These are phyloP conservation scores for Trypethelium eluteriae DNA, from an alignment of 495 filamentous ascomycete species.

Conservation along the genomic window DNA sequence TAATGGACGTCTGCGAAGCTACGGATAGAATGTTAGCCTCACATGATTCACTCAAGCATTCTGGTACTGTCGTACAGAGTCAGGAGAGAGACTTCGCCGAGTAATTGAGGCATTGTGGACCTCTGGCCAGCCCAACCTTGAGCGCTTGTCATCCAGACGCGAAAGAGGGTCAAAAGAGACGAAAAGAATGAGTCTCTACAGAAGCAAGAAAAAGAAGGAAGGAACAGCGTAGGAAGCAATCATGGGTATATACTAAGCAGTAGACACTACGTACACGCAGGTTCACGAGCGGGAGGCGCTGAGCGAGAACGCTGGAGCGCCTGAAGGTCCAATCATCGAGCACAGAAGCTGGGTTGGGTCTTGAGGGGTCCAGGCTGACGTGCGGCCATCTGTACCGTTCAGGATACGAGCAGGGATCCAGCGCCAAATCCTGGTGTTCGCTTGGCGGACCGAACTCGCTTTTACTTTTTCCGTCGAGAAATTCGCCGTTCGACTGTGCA, in stretches of 20 bases:
- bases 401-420: background rate
- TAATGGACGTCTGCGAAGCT: conserved; percentile 90
- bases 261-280: conserved; percentile 3
- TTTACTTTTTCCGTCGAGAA: too few species aligned
- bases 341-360: background rate
- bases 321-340: conserved; percentile 5
- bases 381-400: background rate
- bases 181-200: background rate
- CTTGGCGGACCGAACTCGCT: background rate
- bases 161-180: background rate
- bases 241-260: background rate
- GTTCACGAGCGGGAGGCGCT: background rate
- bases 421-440: background rate
- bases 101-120: conserved; percentile 61
- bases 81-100: conserved; percentile 69
- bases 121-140: background rate
- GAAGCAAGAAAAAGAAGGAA: background rate
- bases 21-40: conserved; percentile 8
- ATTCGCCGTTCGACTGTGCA: too few species aligned
- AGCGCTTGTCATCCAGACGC: background rate
- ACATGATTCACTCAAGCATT: background rate
- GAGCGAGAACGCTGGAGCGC: background rate
- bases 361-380: conserved; percentile 2
- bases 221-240: background rate
- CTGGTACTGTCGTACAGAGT: conserved; percentile 56